Evolutionary conservation across 768 basidiomycete genomes (phyloP).

Genomic region (Amanita thiersii): DNA sequence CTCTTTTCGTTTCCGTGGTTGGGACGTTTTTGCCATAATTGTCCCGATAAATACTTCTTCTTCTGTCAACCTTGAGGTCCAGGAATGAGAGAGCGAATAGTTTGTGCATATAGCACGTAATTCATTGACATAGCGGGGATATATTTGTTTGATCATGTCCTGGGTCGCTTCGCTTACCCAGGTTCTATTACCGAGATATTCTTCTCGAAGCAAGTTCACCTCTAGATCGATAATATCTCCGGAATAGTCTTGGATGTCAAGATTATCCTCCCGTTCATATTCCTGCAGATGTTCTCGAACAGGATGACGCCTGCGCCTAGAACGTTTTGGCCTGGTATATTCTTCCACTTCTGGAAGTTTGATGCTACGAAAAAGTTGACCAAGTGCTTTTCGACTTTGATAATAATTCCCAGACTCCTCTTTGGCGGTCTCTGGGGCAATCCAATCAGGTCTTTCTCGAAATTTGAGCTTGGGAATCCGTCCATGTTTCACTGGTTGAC

Average conservation of each 20-base stretch:
- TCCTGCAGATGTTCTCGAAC: background rate
- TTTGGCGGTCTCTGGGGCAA: slow-evolving; percentile 49
- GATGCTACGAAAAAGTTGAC: slow-evolving; percentile 53
- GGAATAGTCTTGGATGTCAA: background rate
- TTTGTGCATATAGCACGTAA: slow-evolving; percentile 39
- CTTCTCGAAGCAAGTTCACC: slow-evolving; percentile 20
- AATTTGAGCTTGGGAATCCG: slow-evolving; percentile 36
- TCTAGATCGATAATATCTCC: slow-evolving; percentile 9
- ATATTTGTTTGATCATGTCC: slow-evolving; percentile 24
- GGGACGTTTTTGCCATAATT: slow-evolving; percentile 54
- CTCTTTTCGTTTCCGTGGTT: slow-evolving; percentile 45
- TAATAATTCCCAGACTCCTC: slow-evolving; percentile 35
- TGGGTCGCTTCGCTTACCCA: slow-evolving; percentile 13
- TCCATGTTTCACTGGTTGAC: slow-evolving; percentile 30
- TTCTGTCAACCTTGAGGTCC: slow-evolving; percentile 40
- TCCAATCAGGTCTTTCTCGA: slow-evolving; percentile 49
- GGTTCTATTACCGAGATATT: slow-evolving; percentile 22
- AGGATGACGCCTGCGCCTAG: slow-evolving; percentile 3
- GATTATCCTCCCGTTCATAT: background rate
- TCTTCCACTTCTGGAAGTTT: slow-evolving; percentile 33
- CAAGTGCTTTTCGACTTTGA: slow-evolving; percentile 45
- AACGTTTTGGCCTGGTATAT: slow-evolving; percentile 11
- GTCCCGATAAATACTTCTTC: slow-evolving; percentile 62
- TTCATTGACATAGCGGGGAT: slow-evolving; percentile 34
- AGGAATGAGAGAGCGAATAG: slow-evolving; percentile 37